A percentile compares a stretch with the other conserved stretches of the same genome.
Evolutionary conservation across 768 basidiomycete genomes (phyloP).

Genomic region (Hygrophoropsis aurantiaca): DNA sequence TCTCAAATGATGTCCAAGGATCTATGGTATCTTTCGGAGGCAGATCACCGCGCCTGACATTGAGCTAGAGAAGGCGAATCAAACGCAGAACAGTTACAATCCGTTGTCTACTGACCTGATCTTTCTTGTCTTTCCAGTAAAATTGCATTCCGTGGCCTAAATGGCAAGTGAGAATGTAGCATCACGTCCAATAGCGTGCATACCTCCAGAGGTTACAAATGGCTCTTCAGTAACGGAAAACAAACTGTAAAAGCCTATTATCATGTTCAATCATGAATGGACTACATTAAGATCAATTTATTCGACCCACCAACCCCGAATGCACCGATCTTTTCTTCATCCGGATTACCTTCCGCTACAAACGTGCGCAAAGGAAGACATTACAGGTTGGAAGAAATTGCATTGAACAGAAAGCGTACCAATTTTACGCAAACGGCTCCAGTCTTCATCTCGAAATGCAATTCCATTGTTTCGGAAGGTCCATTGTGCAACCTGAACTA

Average conservation of each 20-base stretch:
- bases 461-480: conserved; percentile 88
- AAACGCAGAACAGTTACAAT: background rate
- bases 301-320: conserved; percentile 73
- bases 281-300: background rate
- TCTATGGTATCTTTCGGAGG: conserved; percentile 37
- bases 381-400: too few species aligned
- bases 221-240: conserved; percentile 85
- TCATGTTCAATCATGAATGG: background rate
- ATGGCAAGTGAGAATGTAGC: conserved; percentile 19
- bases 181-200: conserved; percentile 5
- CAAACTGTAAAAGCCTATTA: conserved; percentile 69
- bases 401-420: conserved; percentile 40
- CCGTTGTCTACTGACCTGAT: conserved; percentile 53
- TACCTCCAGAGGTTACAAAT: conserved; percentile 79
- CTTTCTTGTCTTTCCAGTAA: conserved; percentile 93
- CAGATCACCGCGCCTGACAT: conserved; percentile 75
- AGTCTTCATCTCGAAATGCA: conserved; percentile 80
- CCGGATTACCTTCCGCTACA: conserved; percentile 88
- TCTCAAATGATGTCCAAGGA: conserved; percentile 87
- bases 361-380: background rate
- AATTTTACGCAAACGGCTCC: conserved; percentile 88
- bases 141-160: conserved; percentile 91
- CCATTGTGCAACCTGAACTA: conserved; percentile 71
- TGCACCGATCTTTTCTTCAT: conserved; percentile 94
- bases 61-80: conserved; percentile 49